Conservation (phyloP, 1,139 yeast species). For the Geotrichum macrosporum region DNA sequence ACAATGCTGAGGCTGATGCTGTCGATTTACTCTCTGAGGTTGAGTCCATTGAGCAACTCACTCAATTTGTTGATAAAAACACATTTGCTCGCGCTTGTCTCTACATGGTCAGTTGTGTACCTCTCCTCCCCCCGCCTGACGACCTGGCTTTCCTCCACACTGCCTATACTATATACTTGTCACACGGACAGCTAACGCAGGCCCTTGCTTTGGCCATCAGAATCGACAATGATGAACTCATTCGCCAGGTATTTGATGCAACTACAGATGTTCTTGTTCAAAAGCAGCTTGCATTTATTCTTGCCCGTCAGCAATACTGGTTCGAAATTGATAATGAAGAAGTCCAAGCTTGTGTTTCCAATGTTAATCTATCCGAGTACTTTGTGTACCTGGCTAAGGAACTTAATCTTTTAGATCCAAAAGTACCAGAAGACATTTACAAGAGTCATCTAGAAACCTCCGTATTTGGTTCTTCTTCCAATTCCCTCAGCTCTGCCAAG, state of each 20-base stretch:
- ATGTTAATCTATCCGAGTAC: conserved; percentile 72
- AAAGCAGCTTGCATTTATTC: conserved; percentile 85
- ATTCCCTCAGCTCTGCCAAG: conserved; percentile 84
- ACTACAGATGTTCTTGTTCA: conserved; percentile 70
- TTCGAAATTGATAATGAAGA: conserved; percentile 67
- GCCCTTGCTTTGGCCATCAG: conserved; percentile 87
- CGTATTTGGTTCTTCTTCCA: conserved; percentile 54
- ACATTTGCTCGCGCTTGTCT: conserved; percentile 87
- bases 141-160: conserved; percentile 82
- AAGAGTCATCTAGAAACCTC: conserved; percentile 81
- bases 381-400: conserved; percentile 79
- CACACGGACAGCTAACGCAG: conserved; percentile 78
- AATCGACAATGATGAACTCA: conserved; percentile 74
- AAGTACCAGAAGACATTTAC: conserved; percentile 92
- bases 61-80: conserved; percentile 78
- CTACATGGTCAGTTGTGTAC: conserved; percentile 93
- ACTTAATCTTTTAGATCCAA: conserved; percentile 80
- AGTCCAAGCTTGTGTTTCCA: conserved; percentile 82
- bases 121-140: conserved; percentile 92
- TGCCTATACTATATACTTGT: conserved; percentile 78
- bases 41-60: conserved; percentile 77
- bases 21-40: conserved; percentile 87
- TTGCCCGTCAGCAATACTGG: conserved; percentile 83
- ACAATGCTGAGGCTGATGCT: conserved; percentile 98
- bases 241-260: conserved; percentile 70